Base-by-base conservation (phyloP, 2,329 filamentous ascomycete genomes). In the Colletotrichum tamarilloi region DNA sequence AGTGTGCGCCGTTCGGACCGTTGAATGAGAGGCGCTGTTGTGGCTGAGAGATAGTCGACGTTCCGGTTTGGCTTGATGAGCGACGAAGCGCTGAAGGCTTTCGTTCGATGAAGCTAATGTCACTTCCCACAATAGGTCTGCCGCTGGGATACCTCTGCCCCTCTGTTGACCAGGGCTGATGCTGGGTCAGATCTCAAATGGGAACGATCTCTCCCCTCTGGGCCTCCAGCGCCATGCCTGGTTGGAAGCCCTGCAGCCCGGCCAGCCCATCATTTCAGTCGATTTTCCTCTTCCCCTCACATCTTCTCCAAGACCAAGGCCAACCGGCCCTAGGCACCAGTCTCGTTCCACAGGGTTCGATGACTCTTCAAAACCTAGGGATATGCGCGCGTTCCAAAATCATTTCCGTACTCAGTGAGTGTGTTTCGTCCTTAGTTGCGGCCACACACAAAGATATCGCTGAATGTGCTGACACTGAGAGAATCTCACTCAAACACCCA, bases 321-420 rank as follows among this genome's bases (percentile, higher is more conserved):
- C n/a, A 35, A n/a, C 22, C 49, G 42, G 35, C 24, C 46, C 67
- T 6, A 73, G 71, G 71, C 67, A 70, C 35, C 71, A 46, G 55
- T 66, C 26, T 46, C 67, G 49, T 73, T 73, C 60, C 56, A 62
- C 60, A 70, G 67, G 67, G 60, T 57, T 73, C 67, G 67, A 57
- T 70, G 71, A 73, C 71, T 73, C 71, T 71, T 71, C 70, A 56
- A 56, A 52, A 62, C 35, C 16, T 49, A 16, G 11, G 32, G 42
- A 42, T 60, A 63, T 63, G 49, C 64, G 64, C 64, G 16, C 55
- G 58, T 38, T 8, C 26, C 62, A 32, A 64, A 38, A n/a, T 32
- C 24, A 64, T 26, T 38, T 55, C 42, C n/a, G 53, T 64, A 26
- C 59, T 62, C 38, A 62, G 59, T 22, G 59, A 42, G 59, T 42